Base-by-base conservation (phyloP, 164 flowering plant species). In the Macadamia tetraphylla region DNA sequence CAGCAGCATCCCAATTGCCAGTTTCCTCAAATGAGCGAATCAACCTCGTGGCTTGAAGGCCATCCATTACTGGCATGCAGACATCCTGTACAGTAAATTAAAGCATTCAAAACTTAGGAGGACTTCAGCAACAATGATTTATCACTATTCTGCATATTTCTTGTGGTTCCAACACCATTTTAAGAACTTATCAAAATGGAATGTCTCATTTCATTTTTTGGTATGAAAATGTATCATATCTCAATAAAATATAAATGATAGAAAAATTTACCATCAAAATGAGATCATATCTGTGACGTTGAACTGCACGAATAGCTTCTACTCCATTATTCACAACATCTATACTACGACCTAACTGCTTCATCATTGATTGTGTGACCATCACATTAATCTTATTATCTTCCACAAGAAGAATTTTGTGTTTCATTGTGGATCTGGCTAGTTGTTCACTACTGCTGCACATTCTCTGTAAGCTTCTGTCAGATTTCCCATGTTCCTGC, bases 21-120 rank as follows among this genome's bases (percentile, higher is more conserved):
- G 90, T 88, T 76, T 92, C 91, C 75, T 92, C 99, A 68, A 79
- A 94, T 12, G 92, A 86, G 43, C 98, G 91, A 63, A 94, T 92
- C 60, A 94, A 29, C 73, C 88, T 83, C 59, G 99, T 92, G 35
- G 97, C 95, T 83, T 90, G 82, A 70, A 91, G 97, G 58, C 99
- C 99, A 77, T 89, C 90, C 99, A 94, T 92, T 43, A 88, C 83
- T 14, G 99, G 99, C 99, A 94, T 94, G 87, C 82, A 85, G 31
- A 94, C 97, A 80, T 92, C 99, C 99, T 94, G 88, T 72, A 63
- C 51, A 46, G 51, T 8, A n/a, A 63, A 29, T 62, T 64, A 30
- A 13, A 32, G 58, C 3, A 42, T 48, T 64, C 56, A 44, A 70
- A 40, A 35, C 60, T 56, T 63, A 9, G 1, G 43, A 59, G 29